Conservation (phyloP, 306 rosid genomes). For the Purshia tridentata region DNA sequence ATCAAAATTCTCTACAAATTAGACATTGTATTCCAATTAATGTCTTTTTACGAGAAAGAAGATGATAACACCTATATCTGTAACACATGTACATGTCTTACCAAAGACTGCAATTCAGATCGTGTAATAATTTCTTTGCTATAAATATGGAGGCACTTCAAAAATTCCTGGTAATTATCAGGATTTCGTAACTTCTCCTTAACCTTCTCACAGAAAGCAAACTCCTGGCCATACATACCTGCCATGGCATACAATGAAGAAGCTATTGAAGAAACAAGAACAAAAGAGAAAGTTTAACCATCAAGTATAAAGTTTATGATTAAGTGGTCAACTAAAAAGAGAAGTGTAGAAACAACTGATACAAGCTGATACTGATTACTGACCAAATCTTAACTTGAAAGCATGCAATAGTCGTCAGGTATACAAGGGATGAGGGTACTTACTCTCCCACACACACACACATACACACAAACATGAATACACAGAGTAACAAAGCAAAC, state of each 20-base stretch:
- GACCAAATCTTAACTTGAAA: not conserved
- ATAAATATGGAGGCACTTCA: conserved; percentile 93
- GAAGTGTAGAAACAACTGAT: not conserved
- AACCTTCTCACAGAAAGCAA: conserved; percentile 84
- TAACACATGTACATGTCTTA: conserved; percentile 29
- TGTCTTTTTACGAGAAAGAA: conserved; percentile 5
- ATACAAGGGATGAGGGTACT: not conserved
- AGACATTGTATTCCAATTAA: conserved; percentile 22
- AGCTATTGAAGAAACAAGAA: conserved; percentile 1
- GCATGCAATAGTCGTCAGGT: not conserved
- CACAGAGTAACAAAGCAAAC: not conserved
- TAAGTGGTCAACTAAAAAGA: not conserved
- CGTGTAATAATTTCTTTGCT: conserved; percentile 92
- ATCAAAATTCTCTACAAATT: conserved; percentile 22
- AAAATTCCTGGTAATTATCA: conserved; percentile 89
- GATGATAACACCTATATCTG: not conserved
- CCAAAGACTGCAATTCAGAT: conserved; percentile 84
- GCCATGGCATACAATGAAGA: conserved; percentile 29
- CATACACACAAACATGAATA: not conserved
- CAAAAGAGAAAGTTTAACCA: not conserved
- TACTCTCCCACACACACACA: too few relatives aligned
- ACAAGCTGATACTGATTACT: not conserved
- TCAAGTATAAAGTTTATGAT: not conserved
- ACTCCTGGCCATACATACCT: conserved; percentile 73
- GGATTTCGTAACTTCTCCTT: conserved; percentile 80